Evolutionary conservation across 148 eudicot genomes (phyloP), one percentile per base, ranked within the genome.

Genomic region (Nyssa sinensis): DNA sequence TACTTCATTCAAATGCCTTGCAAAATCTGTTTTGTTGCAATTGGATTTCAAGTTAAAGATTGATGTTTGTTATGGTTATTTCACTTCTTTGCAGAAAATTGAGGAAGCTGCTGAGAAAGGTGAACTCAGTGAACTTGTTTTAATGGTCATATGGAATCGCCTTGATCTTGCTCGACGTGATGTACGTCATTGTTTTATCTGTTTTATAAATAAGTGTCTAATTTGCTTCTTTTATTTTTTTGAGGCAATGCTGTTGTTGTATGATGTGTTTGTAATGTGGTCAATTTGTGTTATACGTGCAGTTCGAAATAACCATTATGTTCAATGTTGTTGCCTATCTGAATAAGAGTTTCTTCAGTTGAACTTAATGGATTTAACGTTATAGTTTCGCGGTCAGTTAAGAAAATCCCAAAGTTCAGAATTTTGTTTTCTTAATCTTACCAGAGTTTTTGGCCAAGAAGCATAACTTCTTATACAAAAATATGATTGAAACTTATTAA

Each of bases 111-210:
- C 94, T 60, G 97, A 89, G 79, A 92, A 86, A 86, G 99, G 99
- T 25, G 93, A 95, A 80, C 96, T 95, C 25, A 82, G 70, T 31
- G 99, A 90, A 80, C 88, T 95, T 75, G 91, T 95, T 82, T 87
- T 95, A 19, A 77, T 95, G 97, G 86, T 93, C 86, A 93, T 95
- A 75, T 92, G 97, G 97, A 95, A 86, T 74, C 97, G 99, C 62
- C 99, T 95, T 83, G 99, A 95, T 89, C 96, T 95, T 79, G 99
- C 99, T 77, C 87, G 96, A 77, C 91, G 88, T 80, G 99, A 95
- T 84, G 99, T 95, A 86, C 31, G 97, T 75, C 33, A 35, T 21
- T 19, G 9, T 62, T 58, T 53, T 80, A 14, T 41, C 74, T 62
- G 47, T 47, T 21, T 25, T 62, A 30, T 61, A 41, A 21, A 53